Evolutionary conservation across 331 rosid genomes (phyloP).

Genomic region (Acacia pycnantha): DNA sequence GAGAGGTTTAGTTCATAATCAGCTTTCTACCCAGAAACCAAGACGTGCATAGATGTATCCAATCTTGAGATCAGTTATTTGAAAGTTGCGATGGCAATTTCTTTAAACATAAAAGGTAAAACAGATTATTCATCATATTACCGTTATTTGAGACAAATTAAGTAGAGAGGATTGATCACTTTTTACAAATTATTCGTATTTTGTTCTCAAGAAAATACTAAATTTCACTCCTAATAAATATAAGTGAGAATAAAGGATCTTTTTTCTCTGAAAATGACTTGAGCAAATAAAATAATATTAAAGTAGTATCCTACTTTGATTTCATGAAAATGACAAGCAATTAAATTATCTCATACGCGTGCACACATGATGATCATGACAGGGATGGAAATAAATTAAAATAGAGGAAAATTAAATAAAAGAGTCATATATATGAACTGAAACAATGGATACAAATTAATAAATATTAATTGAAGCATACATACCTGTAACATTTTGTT

Average conservation of each 20-base stretch:
- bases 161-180: neutral
- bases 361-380: neutral
- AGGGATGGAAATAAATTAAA: neutral
- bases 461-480: too few relatives aligned
- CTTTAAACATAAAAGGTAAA: neutral
- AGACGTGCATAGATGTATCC: neutral
- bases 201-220: neutral
- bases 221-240: neutral
- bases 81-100: neutral
- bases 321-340: constrained; percentile 26
- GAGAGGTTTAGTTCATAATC: neutral
- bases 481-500: constrained; percentile 93
- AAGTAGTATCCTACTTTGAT: neutral
- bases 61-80: neutral
- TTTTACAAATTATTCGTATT: neutral
- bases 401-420: neutral
- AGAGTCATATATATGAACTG: neutral
- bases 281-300: constrained; percentile 16
- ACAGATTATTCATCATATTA: neutral
- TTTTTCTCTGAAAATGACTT: constrained; percentile 24
- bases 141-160: neutral
- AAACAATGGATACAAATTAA: neutral
- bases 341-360: constrained; percentile 18
- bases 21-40: neutral
- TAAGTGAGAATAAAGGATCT: neutral